Evolutionary conservation across 2,329 filamentous ascomycete genomes (phyloP).

Genomic region (Colletotrichum lupini): DNA sequence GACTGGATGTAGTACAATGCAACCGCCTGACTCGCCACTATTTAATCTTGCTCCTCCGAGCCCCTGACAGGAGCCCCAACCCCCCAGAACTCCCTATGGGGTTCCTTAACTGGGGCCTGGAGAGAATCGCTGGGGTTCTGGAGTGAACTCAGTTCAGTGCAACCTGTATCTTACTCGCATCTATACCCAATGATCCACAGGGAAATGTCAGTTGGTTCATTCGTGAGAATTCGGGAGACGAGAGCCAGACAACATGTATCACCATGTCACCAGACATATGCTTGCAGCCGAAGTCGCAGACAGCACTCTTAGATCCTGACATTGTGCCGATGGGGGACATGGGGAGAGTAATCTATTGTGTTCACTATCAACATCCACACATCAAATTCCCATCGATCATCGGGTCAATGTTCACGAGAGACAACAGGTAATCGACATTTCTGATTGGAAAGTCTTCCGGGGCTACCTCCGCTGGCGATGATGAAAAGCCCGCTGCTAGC

Average conservation of each 20-base stretch:
- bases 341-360: too few species aligned
- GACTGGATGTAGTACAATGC: background rate
- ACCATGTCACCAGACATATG: too few species aligned
- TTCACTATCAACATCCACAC: too few species aligned
- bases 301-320: too few species aligned
- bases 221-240: background rate
- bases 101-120: background rate
- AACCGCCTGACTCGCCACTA: conserved; percentile 14
- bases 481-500: too few species aligned
- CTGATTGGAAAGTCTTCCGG: too few species aligned
- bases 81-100: background rate
- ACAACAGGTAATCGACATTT: too few species aligned
- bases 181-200: background rate
- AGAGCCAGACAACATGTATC: background rate
- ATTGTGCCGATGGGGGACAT: too few species aligned
- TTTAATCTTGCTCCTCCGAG: background rate
- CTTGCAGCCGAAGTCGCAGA: background rate
- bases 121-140: conserved; percentile 2
- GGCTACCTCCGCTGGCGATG: too few species aligned
- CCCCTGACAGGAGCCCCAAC: background rate
- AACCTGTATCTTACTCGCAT: background rate
- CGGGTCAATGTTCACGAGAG: too few species aligned
- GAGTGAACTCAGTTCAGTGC: too few species aligned
- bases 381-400: too few species aligned
- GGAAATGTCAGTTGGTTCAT: background rate